Conservation (phyloP, 108 stramenopile genomes). For the Cyclotella baltica region DNA sequence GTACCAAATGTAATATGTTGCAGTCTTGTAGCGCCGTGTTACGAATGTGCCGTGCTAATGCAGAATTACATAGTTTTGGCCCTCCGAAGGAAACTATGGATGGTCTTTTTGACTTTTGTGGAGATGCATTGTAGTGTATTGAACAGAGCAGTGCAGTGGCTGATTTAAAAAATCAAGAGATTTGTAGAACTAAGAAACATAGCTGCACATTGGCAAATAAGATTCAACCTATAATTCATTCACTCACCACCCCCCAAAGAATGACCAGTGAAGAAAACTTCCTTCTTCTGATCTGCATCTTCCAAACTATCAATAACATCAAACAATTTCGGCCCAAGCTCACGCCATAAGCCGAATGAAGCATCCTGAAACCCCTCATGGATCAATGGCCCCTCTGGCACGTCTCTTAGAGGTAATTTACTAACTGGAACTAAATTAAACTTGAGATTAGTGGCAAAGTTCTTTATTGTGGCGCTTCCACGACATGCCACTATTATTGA, state of each 20-base stretch:
- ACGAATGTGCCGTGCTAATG: slow-evolving; percentile 49
- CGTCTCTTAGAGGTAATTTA: slow-evolving; percentile 11
- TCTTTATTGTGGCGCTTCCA: slow-evolving; percentile 58
- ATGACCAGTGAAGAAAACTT: slow-evolving; percentile 45
- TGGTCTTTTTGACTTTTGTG: slow-evolving; percentile 11
- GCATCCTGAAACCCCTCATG: slow-evolving; percentile 70
- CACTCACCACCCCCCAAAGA: slow-evolving; percentile 43
- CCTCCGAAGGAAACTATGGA: slow-evolving; percentile 69
- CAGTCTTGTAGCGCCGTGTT: slow-evolving; percentile 39
- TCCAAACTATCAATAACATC: not conserved
- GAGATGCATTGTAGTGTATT: slow-evolving; percentile 48
- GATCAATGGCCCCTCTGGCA: slow-evolving; percentile 36
- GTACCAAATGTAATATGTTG: slow-evolving; percentile 60
- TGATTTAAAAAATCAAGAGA: too few species aligned
- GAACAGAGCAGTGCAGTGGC: slow-evolving; percentile 58
- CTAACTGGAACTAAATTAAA: slow-evolving; percentile 59
- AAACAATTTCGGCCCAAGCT: slow-evolving; percentile 42
- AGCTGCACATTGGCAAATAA: too few species aligned
- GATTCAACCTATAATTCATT: not conserved
- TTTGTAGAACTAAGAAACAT: too few species aligned
- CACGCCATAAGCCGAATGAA: slow-evolving; percentile 59
- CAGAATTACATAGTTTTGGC: slow-evolving; percentile 54
- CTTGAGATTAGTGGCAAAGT: slow-evolving; percentile 64
- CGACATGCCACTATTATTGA: slow-evolving; percentile 62
- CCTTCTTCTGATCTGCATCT: not conserved